Base-by-base conservation (phyloP, 2,329 filamentous ascomycete species). In the Phoma sp. region DNA sequence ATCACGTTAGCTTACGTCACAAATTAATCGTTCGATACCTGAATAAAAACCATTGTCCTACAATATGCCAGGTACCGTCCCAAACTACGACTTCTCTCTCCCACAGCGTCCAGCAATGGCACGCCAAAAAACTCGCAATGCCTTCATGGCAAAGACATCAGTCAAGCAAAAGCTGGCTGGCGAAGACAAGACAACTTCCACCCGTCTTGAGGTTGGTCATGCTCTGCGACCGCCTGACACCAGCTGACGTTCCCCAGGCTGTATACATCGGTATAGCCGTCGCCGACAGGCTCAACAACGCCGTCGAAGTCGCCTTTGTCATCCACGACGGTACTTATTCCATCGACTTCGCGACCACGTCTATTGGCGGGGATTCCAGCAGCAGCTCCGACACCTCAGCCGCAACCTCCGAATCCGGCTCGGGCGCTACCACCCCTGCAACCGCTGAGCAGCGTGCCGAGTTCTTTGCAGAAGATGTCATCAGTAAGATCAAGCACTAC, bases 241-340 rank as follows among this genome's bases (percentile, higher is more conserved):
- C 24, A 22, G 12, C 39, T 60, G 21, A 60, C 17, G 9, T 17
- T 6, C 24, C 51, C 51, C 8, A 75, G 71, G 51, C 62, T 31
- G 79, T 89, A 43, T 90, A 83, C 62, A 73, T 86, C 37, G 88
- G 88, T 50, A 83, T 89, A 31, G 85, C 87, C 3, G 83, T 84
- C 36, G 77, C 82, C 43, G 77, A 82, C 43, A 73, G 78, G 1
- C 77, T 83, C 29, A 78, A 83, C 53, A 77, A 79, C 46, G 81
- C 81, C 1, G 79, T 85, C 10, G 82, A 84, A 5, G 36, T 72
- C 15, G 67, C 65, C 13, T 78, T 92, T 43, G 88, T 88, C 4
- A 83, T 89, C 58, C 89, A 91, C 60, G 89, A 93, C 69, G 85
- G 85, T 6, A 87, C 88, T 4, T 93, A 93, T 69, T 84, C 89